Evolutionary conservation across 345 rosid species (phyloP), one percentile per base, ranked within the genome.

Genomic region (Eucalyptus leucophloia): DNA sequence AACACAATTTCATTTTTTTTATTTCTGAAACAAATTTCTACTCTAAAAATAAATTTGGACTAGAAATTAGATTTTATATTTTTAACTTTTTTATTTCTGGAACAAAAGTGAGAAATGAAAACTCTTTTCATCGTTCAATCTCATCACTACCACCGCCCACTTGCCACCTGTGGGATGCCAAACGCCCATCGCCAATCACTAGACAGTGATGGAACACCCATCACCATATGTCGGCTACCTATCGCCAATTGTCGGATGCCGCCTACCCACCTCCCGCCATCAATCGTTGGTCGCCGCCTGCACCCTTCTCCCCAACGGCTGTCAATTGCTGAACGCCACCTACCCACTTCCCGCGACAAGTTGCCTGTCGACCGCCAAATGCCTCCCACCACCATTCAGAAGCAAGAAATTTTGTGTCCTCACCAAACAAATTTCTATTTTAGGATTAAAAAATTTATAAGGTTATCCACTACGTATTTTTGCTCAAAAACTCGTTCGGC

Each of bases 241-340:
- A 53, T 53, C 0, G 5, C 24, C 9, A 7, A 3, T 3, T 19
- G 2, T 18, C 2, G 2, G 5, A 53, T 1, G 5, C 24, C 2
- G 0, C 24, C 0, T 53, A 5, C 56, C 4, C 10, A 1, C 56
- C 10, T 53, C 56, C 2, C 0, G 0, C 56, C 56, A 19, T 0
- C 24, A 18, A 53, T 53, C 0, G 24, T 53, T 53, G 56, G 56
- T 53, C 1, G 0, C 5, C 10, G 0, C 10, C 5, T 3, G 0
- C 10, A 53, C 56, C 56, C 10, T 53, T 53, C 56, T 24, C 56
- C 24, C 24, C 10, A 8, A 19, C 1, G 0, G 1, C 56, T 53
- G 8, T 53, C 5, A 0, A 53, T 53, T 0, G 2, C 0, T 1
- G 2, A 53, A 53, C 0, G 1, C 10, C 0, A 0, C 56, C 24